Conservation (phyloP, 2,329 filamentous ascomycete genomes). For the Ceratocystis eucalypticola region DNA sequence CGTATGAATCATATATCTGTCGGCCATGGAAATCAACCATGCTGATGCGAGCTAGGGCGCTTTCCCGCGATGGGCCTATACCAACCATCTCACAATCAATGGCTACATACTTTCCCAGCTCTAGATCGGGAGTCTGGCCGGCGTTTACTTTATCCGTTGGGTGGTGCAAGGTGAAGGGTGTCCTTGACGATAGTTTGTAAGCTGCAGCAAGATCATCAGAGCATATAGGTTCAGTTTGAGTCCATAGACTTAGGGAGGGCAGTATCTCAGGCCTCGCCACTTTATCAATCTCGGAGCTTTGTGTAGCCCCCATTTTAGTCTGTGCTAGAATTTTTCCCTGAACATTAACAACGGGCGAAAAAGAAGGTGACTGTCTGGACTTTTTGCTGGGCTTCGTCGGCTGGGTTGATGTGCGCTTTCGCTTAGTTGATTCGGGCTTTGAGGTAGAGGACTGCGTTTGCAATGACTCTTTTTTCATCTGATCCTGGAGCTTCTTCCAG, state of each 20-base stretch:
- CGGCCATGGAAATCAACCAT: constrained; percentile 87
- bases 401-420: constrained; percentile 22
- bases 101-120: constrained; percentile 78
- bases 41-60: constrained; percentile 72
- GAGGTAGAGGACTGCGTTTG: constrained; percentile 22
- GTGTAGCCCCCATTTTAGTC: constrained; percentile 41
- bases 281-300: constrained; percentile 35
- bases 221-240: constrained; percentile 47
- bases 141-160: constrained; percentile 45
- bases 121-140: constrained; percentile 46
- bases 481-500: constrained; percentile 65
- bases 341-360: background rate
- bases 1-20: constrained; percentile 89
- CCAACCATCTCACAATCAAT: constrained; percentile 99
- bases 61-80: constrained; percentile 56
- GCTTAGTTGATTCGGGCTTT: constrained; percentile 25
- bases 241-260: constrained; percentile 46
- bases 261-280: constrained; percentile 26
- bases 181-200: constrained; percentile 42
- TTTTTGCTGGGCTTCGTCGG: constrained; percentile 9
- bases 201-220: constrained; percentile 46
- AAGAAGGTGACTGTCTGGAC: constrained; percentile 19
- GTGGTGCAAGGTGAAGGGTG: constrained; percentile 36
- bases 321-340: constrained; percentile 23
- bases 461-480: constrained; percentile 35